Evolutionary conservation across 1,284 basidiomycete genomes (phyloP).

Genomic region (Ceratobasidium papillatum): DNA sequence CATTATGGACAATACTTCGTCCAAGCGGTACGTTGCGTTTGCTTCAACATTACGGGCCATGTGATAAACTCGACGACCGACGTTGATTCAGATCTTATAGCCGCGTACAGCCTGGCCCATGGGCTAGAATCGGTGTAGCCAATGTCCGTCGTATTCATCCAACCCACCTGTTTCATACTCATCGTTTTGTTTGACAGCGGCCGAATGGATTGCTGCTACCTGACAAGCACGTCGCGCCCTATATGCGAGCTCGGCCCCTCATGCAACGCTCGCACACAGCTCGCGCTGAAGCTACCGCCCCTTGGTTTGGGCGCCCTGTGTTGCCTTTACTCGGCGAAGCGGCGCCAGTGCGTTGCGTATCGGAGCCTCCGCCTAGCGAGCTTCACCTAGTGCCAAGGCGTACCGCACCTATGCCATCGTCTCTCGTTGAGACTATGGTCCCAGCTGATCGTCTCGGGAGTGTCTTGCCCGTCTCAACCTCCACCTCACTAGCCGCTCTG

Average conservation of each 20-base stretch:
- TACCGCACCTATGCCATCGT: not conserved
- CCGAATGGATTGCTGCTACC: not conserved
- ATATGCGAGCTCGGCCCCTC: not conserved
- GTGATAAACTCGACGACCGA: not conserved
- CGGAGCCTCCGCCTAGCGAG: not conserved
- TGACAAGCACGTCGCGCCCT: not conserved
- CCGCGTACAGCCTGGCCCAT: slow-evolving; percentile 27
- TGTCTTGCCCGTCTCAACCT: not conserved
- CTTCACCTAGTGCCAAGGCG: not conserved
- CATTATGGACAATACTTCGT: not conserved
- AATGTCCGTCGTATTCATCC: not conserved
- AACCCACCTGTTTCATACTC: not conserved
- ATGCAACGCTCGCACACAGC: not conserved
- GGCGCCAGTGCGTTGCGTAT: not conserved
- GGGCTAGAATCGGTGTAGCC: not conserved
- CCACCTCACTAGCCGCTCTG: not conserved
- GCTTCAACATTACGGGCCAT: not conserved
- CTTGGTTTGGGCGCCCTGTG: not conserved
- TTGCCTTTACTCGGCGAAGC: not conserved
- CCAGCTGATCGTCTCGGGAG: slow-evolving; percentile 2
- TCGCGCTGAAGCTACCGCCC: not conserved
- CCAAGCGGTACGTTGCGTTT: not conserved
- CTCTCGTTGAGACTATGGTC: slow-evolving; percentile 3
- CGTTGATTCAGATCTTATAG: slow-evolving; percentile 15
- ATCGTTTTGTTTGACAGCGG: not conserved